phyloP scores from a whole-genome alignment of 164 flowering plant species.

The Liquidambar formosana region DNA sequence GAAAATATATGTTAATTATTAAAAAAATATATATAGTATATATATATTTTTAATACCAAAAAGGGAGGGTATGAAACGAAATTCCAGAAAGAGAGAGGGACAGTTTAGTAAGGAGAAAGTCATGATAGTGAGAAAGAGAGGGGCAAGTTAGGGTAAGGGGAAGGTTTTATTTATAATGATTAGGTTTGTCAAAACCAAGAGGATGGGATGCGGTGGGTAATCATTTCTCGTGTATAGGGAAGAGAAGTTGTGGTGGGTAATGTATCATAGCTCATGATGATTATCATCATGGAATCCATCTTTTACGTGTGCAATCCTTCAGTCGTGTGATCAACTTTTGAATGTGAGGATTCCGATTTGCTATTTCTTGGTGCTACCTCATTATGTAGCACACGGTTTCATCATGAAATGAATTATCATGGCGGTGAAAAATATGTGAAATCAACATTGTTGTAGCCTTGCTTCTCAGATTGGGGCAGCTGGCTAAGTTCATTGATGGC shows the following conservation, averaged over 20 bases:
- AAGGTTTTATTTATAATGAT: slow-evolving; percentile 26
- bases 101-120: slow-evolving; percentile 6
- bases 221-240: slow-evolving; percentile 38
- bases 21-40: not conserved
- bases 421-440: no score
- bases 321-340: not conserved
- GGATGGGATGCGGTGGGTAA: slow-evolving; percentile 32
- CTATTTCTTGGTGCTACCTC: no score
- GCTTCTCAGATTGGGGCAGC: no score
- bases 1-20: no score
- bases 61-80: not conserved
- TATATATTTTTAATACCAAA: no score
- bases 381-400: no score
- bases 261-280: slow-evolving; percentile 13
- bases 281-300: slow-evolving; percentile 19
- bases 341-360: not conserved
- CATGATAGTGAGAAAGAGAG: slow-evolving; percentile 20
- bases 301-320: slow-evolving; percentile 19
- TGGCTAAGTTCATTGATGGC: no score
- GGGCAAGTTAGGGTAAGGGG: slow-evolving; percentile 7
- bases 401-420: no score
- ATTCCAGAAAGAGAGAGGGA: not conserved
- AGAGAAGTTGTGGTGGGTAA: slow-evolving; percentile 16
- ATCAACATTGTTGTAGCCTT: no score
- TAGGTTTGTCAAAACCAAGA: slow-evolving; percentile 42